Percentiles rank a stretch among this genome's conserved stretches.
These are phyloP conservation scores for Amphirosellinia nigrospora DNA, from an alignment of 495 filamentous ascomycete species.

Conservation along the genomic window DNA sequence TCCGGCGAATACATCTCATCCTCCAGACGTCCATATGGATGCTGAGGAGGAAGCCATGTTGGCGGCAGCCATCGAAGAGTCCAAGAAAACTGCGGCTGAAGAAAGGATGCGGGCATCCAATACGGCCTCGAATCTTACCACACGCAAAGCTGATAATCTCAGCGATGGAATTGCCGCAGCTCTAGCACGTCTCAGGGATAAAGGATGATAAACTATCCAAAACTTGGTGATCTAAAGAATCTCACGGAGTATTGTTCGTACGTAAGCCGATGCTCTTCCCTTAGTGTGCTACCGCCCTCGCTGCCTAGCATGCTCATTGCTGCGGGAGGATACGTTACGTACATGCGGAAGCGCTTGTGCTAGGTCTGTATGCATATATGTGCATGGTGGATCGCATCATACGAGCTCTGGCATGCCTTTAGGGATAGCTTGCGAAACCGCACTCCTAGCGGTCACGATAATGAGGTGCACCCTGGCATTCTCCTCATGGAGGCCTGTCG, in stretches of 20 bases:
- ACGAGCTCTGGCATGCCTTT: not conserved
- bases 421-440: conserved; percentile 2
- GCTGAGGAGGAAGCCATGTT: conserved; percentile 59
- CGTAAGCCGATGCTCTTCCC: not conserved
- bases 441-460: not conserved
- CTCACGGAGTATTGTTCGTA: not conserved
- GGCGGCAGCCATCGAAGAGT: conserved; percentile 53
- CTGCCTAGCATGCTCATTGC: not conserved
- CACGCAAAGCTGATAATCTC: conserved; percentile 45
- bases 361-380: not conserved
- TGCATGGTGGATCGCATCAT: conserved; percentile 13
- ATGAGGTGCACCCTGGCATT: conserved; percentile 1
- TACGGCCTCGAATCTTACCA: conserved; percentile 27
- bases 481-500: not conserved
- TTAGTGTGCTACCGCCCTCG: not conserved
- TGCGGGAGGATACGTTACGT: conserved; percentile 22
- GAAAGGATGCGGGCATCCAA: conserved; percentile 29
- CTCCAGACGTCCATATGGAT: conserved; percentile 35
- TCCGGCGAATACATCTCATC: conserved; percentile 16
- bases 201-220: conserved; percentile 42
- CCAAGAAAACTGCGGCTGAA: conserved; percentile 33
- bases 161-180: conserved; percentile 61
- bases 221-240: not conserved
- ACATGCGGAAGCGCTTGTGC: conserved; percentile 7
- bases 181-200: conserved; percentile 56